Evolutionary conservation across 73 alveolate genomes (phyloP).

Genomic region (Paraurostyla sp.): DNA sequence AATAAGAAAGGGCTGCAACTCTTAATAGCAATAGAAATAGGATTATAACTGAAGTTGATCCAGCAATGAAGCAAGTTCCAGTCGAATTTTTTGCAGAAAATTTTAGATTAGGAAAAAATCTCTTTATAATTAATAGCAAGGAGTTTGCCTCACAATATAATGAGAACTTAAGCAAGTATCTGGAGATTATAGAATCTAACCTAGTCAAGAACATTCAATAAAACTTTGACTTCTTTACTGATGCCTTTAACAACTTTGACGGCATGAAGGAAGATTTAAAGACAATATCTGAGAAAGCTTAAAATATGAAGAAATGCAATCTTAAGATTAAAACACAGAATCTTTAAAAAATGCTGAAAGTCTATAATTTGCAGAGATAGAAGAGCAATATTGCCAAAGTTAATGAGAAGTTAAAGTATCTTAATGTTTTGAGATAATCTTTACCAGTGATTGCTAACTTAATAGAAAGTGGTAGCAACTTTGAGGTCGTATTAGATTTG

Average conservation of each 20-base stretch:
- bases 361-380: constrained; percentile 59
- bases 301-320: constrained; percentile 15
- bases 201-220: constrained; percentile 37
- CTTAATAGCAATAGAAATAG: neutral
- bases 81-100: constrained; percentile 60
- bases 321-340: constrained; percentile 15
- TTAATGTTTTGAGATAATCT: constrained; percentile 55
- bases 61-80: constrained; percentile 54
- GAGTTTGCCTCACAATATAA: constrained; percentile 23
- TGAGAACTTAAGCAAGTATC: constrained; percentile 51
- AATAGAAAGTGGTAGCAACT: constrained; percentile 65
- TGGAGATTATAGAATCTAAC: constrained; percentile 65
- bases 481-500: constrained; percentile 60
- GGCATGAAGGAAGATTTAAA: constrained; percentile 66
- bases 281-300: constrained; percentile 33
- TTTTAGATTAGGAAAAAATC: constrained; percentile 14
- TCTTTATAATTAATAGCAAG: constrained; percentile 45
- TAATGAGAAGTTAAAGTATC: constrained; percentile 49
- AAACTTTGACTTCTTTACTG: constrained; percentile 65
- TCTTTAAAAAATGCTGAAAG: constrained; percentile 51
- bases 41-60: neutral
- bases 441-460: constrained; percentile 67
- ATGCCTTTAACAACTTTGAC: constrained; percentile 62
- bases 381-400: constrained; percentile 57
- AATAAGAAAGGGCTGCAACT: neutral